Base-by-base conservation (phyloP, 2,329 filamentous ascomycete genomes). In the Metarhizium robertsii region DNA sequence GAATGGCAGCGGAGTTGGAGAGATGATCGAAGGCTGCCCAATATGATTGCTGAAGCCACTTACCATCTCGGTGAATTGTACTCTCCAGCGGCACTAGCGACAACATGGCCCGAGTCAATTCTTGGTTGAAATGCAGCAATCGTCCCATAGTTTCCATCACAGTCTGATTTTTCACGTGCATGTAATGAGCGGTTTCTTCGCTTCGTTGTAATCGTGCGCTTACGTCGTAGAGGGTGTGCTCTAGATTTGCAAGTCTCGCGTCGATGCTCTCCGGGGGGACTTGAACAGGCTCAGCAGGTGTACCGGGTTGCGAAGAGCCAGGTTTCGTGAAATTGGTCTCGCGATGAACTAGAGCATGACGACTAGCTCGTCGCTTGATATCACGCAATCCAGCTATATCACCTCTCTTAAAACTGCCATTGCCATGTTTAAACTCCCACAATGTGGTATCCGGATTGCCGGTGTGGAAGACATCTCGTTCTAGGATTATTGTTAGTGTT, bases 391-490 rank as follows among this genome's bases (percentile, higher is more conserved):
- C 91, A 52, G 92, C 85, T 29, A 99, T 76, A 69, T 99, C 92
- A 42, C 94, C 94, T 61, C 92, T 85, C 72, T 95, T 97, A 76
- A 99, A 99, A 69, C 88, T 97, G 53, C 92, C 92, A 65, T 92
- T 95, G 53, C 94, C 94, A 67, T 99, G 94, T 71, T 96, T 97
- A 72, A 99, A 99, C 69, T 99, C 94, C 94, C 94, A 99, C 34
- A 99, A 76, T 0, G 92, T 91, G 20, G 91, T 91, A 66, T 97
- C 94, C 13, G 92, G 91, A 47, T 88, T 92, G 11, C 90, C 91
- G 4, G 91, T 96, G 70, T 97, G 92, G 68, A 97, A 99, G 25
- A 97, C 94, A 69, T 99, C 94, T 75, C 94, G 96, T 65, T 97
- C 94, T 96, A 65, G 6, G 53, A 10, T 10, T 14, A 50, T 38